These are phyloP conservation scores for Tephrocybe sp. DNA, from an alignment of 768 basidiomycete genomes.

Conservation along the genomic window DNA sequence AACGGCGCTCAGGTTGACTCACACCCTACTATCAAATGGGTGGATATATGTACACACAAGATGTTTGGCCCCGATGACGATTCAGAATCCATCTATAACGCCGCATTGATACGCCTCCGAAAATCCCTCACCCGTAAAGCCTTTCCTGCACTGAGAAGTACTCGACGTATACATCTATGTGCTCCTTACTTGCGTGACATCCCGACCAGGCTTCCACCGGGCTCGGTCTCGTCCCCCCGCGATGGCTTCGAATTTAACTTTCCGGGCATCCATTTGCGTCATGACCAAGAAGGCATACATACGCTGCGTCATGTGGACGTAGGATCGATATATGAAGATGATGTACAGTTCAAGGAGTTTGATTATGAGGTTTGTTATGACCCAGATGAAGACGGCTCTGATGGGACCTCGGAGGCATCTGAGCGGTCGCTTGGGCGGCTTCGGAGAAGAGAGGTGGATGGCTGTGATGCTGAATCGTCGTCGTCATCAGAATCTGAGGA, in stretches of 20 bases:
- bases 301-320: conserved; percentile 1
- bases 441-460: conserved; percentile 3
- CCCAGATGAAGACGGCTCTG: background rate
- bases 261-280: conserved; percentile 1
- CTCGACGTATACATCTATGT: conserved; percentile 4
- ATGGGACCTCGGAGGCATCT: conserved; percentile 1
- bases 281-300: background rate
- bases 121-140: background rate
- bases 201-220: conserved; percentile 3
- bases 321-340: background rate
- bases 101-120: background rate
- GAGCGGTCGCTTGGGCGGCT: conserved; percentile 4
- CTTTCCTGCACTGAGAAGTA: conserved; percentile 5
- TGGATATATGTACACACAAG: conserved; percentile 9
- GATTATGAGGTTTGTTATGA: background rate
- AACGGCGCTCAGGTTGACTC: conserved; percentile 1
- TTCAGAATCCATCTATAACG: background rate
- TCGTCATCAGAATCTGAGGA: background rate
- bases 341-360: background rate
- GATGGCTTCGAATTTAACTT: conserved; percentile 1
- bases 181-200: conserved; percentile 7
- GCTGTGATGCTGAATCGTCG: background rate
- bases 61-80: conserved; percentile 3
- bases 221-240: background rate
- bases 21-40: conserved; percentile 10